phyloP scores from a whole-genome alignment of 225 moss, liverwort and hornwort species.

The Pleurozium schreberi region DNA sequence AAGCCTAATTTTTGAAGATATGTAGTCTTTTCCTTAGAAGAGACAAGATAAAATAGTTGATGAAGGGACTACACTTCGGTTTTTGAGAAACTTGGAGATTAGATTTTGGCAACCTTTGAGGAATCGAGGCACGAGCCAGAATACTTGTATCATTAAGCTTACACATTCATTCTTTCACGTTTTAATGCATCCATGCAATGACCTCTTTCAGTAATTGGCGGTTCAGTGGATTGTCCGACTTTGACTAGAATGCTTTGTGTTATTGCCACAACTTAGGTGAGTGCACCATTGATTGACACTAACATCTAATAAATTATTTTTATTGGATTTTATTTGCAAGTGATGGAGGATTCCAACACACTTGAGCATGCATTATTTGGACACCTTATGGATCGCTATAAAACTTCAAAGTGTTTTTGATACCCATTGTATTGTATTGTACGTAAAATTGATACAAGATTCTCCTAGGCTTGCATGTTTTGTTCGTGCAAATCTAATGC shows the following conservation, averaged over 20 bases:
- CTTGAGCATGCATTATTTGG: not conserved
- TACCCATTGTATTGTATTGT: not conserved
- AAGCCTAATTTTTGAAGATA: not conserved
- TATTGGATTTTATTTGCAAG: not conserved
- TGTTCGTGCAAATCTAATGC: not conserved
- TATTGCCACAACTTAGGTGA: not conserved
- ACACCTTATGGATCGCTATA: accelerated
- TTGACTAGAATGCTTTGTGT: no score
- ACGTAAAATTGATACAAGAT: not conserved
- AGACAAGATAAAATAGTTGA: not conserved
- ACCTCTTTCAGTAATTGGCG: not conserved
- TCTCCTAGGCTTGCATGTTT: not conserved
- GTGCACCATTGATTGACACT: not conserved
- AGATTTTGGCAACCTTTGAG: not conserved
- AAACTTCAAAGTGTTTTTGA: not conserved
- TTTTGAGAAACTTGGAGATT: not conserved
- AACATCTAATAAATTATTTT: not conserved
- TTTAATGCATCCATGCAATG: not conserved
- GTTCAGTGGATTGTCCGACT: not conserved
- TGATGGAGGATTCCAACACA: not conserved
- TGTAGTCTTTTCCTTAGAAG: not conserved
- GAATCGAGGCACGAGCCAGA: not conserved
- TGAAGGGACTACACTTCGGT: not conserved
- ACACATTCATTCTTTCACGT: not conserved
- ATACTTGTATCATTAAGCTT: constrained; percentile 2